A percentile compares a stretch with the other conserved stretches of the same genome.
Evolutionary conservation across 1,284 basidiomycete genomes (phyloP).

Genomic region (Melampsora occidentalis): DNA sequence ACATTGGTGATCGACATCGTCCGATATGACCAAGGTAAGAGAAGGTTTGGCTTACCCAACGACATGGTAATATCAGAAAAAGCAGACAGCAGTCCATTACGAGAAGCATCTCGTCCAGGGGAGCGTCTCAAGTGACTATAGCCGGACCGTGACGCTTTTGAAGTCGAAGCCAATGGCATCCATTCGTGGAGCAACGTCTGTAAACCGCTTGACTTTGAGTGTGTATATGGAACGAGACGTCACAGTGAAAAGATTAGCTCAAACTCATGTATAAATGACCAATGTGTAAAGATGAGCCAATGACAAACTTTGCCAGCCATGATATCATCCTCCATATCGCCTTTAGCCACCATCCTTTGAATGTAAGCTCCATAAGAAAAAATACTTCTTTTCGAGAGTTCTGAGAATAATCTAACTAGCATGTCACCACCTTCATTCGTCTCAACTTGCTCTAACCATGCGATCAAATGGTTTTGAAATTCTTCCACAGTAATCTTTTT

Average conservation of each 20-base stretch:
- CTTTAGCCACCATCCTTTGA: conserved; percentile 43
- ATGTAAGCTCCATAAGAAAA: conserved; percentile 44
- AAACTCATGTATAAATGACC: no score
- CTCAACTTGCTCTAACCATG: conserved; percentile 44
- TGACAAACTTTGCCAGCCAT: conserved; percentile 39
- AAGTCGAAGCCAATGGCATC: conserved; percentile 40
- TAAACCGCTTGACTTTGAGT: conserved; percentile 33
- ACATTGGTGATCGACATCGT: neutral
- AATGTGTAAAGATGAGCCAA: neutral
- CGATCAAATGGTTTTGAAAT: conserved; percentile 39
- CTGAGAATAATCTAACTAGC: conserved; percentile 41
- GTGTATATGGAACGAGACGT: neutral
- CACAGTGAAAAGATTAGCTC: neutral
- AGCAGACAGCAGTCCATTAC: conserved; percentile 36
- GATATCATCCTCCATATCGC: conserved; percentile 40
- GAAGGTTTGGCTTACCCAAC: conserved; percentile 23
- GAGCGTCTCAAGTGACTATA: conserved; percentile 34
- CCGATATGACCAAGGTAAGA: no score
- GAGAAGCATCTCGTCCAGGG: conserved; percentile 35
- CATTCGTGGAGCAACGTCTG: conserved; percentile 40
- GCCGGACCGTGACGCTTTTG: conserved; percentile 19
- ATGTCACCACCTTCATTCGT: conserved; percentile 33
- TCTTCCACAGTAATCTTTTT: conserved; percentile 33
- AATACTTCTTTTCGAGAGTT: conserved; percentile 33
- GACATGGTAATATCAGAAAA: conserved; percentile 34